Evolutionary conservation across 2,329 filamentous ascomycete species (phyloP).

Genomic region (Byssothecium circinans): DNA sequence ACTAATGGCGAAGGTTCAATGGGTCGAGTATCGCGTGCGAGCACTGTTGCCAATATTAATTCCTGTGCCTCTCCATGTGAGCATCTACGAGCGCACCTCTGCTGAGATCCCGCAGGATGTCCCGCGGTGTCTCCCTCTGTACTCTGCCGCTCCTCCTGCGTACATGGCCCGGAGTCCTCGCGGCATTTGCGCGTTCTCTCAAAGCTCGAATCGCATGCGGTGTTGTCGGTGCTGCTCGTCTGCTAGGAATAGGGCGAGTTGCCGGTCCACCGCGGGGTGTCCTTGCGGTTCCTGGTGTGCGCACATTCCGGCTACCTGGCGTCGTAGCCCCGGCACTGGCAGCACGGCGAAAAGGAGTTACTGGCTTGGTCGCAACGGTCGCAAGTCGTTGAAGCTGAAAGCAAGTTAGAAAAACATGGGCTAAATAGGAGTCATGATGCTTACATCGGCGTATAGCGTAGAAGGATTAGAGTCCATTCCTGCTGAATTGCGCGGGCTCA

Average conservation of each 20-base stretch:
- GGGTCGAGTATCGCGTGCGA: constrained; percentile 52
- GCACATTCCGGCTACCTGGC: constrained; percentile 29
- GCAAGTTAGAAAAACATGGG: constrained; percentile 2
- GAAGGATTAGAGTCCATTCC: constrained; percentile 10
- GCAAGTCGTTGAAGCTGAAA: constrained; percentile 34
- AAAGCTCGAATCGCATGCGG: constrained; percentile 59
- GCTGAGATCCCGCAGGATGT: constrained; percentile 56
- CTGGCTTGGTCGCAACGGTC: constrained; percentile 31
- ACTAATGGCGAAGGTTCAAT: constrained; percentile 52
- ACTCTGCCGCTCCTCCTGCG: constrained; percentile 52
- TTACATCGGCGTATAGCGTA: constrained; percentile 26
- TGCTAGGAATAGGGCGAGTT: constrained; percentile 36
- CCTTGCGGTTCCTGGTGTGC: constrained; percentile 40
- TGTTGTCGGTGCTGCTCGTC: constrained; percentile 52
- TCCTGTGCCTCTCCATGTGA: constrained; percentile 2
- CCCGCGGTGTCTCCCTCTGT: constrained; percentile 58
- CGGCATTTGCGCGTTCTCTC: constrained; percentile 54
- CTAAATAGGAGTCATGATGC: not conserved
- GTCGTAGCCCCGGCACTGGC: constrained; percentile 35
- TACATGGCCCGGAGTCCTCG: constrained; percentile 54
- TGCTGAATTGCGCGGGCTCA: constrained; percentile 25
- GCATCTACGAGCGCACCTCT: constrained; percentile 44
- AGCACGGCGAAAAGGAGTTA: constrained; percentile 41
- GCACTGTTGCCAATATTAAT: constrained; percentile 37
- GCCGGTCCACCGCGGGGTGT: constrained; percentile 39